Conservation (phyloP, 805 yeast species). For the Kazachstania africana region DNA sequence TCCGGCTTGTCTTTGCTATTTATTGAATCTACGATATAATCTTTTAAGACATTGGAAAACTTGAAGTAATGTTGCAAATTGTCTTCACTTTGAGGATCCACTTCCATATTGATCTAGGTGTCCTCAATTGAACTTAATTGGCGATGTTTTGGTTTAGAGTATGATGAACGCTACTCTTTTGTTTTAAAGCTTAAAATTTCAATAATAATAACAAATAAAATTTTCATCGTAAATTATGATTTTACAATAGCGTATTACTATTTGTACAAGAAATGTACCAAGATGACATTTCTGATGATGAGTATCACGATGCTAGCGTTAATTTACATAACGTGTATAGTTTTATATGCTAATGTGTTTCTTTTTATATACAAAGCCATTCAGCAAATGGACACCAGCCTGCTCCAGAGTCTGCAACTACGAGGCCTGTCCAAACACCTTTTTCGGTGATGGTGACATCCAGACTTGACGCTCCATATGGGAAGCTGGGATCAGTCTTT, state of each 20-base stretch:
- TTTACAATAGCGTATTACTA: no score
- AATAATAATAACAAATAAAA: no score
- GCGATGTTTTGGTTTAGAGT: no score
- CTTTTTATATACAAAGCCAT: slow-evolving; percentile 49
- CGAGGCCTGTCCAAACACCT: slow-evolving; percentile 79
- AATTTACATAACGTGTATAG: no score
- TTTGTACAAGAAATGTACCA: no score
- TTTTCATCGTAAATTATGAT: no score
- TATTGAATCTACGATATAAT: slow-evolving; percentile 19
- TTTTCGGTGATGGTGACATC: slow-evolving; percentile 50
- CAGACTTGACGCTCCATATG: slow-evolving; percentile 49
- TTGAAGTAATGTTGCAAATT: slow-evolving; percentile 10
- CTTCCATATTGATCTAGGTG: slow-evolving; percentile 4
- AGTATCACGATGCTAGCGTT: no score
- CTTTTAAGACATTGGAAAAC: slow-evolving; percentile 32
- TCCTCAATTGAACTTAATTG: no score
- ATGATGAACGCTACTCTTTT: no score
- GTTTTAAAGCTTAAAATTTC: no score
- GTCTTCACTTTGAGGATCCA: slow-evolving; percentile 1
- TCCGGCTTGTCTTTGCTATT: slow-evolving; percentile 15
- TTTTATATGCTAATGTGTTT: background rate
- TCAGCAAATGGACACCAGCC: slow-evolving; percentile 88
- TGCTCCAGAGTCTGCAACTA: slow-evolving; percentile 61
- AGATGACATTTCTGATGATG: no score
- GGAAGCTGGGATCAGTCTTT: slow-evolving; percentile 35